Evolutionary conservation across 2,329 filamentous ascomycete genomes (phyloP), one percentile per base, ranked within the genome.

Genomic region (Didymella sp.): DNA sequence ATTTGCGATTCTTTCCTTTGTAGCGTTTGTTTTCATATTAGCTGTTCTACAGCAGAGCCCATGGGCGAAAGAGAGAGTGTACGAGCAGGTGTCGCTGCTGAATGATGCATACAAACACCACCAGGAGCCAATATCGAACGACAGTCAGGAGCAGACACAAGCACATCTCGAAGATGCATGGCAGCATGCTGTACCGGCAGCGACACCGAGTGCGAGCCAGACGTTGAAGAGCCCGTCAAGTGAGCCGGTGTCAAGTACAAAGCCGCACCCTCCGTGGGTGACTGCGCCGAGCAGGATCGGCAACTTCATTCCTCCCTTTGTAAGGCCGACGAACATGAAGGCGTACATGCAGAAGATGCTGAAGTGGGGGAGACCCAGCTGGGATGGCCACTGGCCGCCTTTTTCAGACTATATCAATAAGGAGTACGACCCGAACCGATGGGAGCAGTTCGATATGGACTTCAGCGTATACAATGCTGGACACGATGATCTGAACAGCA

Each of bases 371-470:
- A 72, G 78, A 24, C 75, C 73, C 24, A 70, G 52, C 43, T 73
- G 71, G 63, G 58, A 69, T 40, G 73, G 68, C 11, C 79, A 81
- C 60, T 80, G 77, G 76, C 79, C 79, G 30, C 75, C 77, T 2
- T 81, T 79, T 61, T 64, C 64, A n/a, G 74, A 76, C 30, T 81
- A 80, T 48, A 60, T 71, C 8, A 60, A 76, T 49, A 73, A 70
- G 49, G 77, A 76, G 25, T 81, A 81, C 57, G 79, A 81, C 63
- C 79, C 79, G 2, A 81, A 81, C 60, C 70, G 79, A 24, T 81
- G 79, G 79, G 79, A 81, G 65, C 71, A 74, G 17, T 80, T 81
- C 61, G 64, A 73, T 4, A 72, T 73, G 74, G 76, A 59, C 56
- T 69, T 61, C 8, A 73, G 75, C 15, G 71, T 74, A 41, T 80